Base-by-base conservation (phyloP, 805 yeast genomes). In the Kuraishia floccosa region DNA sequence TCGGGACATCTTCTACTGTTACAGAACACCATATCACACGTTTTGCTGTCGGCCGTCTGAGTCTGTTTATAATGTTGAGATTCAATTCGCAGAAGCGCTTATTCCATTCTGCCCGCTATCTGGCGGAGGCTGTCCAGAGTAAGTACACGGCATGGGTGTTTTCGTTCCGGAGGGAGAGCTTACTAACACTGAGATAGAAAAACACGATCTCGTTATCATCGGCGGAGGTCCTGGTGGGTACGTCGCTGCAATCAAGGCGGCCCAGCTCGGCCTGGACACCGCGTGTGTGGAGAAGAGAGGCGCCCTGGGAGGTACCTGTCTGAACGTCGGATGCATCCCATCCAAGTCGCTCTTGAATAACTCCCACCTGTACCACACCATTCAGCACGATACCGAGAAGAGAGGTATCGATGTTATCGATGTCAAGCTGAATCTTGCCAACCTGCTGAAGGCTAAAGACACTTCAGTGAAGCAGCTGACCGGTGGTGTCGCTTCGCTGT, bases 191-290 rank as follows among this genome's bases (percentile, higher is more conserved):
- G 8, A 3, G 9, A 10, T 19, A 26, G 28, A 23, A 17, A 77
- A 78, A 51, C 91, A 84, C 54, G 97, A 91, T 50, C 73, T 91
- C 33, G 94, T 89, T 33, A 84, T 91, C 46, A 81, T 91, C 51
- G 99, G 99, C 45, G 97, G 96, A 48, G 99, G 99, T 36, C 99
- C 99, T 44, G 99, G 97, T 59, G 99, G 99, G 39, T 91, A 91
- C 58, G 91, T 91, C 47, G 97, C 96, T 34, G 98, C 99, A 50
- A 91, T 91, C 58, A 89, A 85, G 60, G 96, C 96, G 37, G 98
- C 98, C 30, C 99, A 91, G 67, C 68, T 87, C 38, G 96, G 96
- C 25, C 71, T 68, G 47, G 78, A 87, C 59, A 85, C 96, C 33
- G 98, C 96, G 22, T 91, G 98, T 72, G 66, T 91, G 43, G 99